Base-by-base conservation (phyloP, 2,329 filamentous ascomycete genomes). In the Fusarium nygamai region DNA sequence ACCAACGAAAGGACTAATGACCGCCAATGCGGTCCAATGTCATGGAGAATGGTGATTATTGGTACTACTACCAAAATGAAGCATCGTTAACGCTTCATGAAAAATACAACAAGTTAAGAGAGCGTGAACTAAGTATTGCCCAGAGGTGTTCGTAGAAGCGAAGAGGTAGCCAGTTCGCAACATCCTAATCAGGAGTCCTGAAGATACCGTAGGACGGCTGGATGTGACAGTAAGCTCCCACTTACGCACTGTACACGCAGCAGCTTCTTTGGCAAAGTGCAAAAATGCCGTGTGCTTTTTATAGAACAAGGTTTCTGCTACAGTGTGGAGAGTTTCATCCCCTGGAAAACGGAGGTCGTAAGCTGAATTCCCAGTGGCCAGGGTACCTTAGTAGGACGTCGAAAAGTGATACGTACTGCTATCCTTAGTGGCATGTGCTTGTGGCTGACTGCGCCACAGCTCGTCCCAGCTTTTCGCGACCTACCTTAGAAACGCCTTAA, bases 361-460 rank as follows among this genome's bases (percentile, higher is more conserved):
- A 76, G 71, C 62, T 69, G 29, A 39, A 53, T 67, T 50, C 29
- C 51, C 39, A 22, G 50, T 20, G 22, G 46, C 27, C 20, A 48
- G 46, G 46, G 20, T 29, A 29, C 13, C 27, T 48, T 29, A 22
- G 27, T 16, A 47, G n/a, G 61, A 36, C 63, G 69, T 63, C 58
- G 36, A 67, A 58, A 62, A 38, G 24, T 62, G 14, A 39, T n/a
- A n/a, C n/a, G n/a, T 41, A n/a, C 47, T 44, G 31, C 27, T 22
- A 17, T 36, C 34, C 16, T 4, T 36, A 24, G 31, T 53, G 41
- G 75, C 71, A 77, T 78, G 70, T 77, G 73, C 64, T 61, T 77
- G 77, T 79, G 77, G 76, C 77, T 79, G 69, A 63, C 70, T 72
- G 66, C 76, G 77, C 77, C 77, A 78, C 77, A 65, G 9, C 22